These are phyloP conservation scores for Dryadomyces quercivorus DNA, from an alignment of 2,329 filamentous ascomycete species.

Conservation along the genomic window DNA sequence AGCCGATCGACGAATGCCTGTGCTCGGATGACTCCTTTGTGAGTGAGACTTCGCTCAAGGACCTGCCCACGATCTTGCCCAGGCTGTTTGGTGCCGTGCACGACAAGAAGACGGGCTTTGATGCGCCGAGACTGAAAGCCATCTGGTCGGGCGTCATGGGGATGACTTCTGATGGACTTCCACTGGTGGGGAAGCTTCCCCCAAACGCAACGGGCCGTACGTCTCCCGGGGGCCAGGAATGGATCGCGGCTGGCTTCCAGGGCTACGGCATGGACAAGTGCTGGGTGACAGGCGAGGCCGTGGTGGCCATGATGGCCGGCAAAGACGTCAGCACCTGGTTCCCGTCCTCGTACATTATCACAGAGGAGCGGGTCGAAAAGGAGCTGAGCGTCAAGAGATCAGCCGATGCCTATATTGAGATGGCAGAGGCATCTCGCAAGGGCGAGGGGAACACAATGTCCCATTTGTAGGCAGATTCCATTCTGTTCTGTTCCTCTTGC, in stretches of 20 bases:
- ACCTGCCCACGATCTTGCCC: background rate
- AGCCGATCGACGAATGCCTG: conserved; percentile 5
- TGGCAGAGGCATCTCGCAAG: no score
- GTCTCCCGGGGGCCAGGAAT: conserved; percentile 5
- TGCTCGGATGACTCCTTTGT: conserved; percentile 4
- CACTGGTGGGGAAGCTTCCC: conserved; percentile 6
- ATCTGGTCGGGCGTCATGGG: conserved; percentile 9
- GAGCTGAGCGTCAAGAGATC: no score
- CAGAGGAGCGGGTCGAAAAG: background rate
- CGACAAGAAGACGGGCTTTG: background rate
- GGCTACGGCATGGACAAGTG: conserved; percentile 15
- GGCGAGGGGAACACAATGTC: no score
- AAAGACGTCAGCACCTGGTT: background rate
- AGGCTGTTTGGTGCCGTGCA: conserved; percentile 1
- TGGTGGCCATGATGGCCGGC: conserved; percentile 2
- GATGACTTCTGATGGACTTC: conserved; percentile 7
- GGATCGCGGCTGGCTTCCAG: conserved; percentile 13
- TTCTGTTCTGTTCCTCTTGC: no score
- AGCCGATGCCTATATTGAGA: no score
- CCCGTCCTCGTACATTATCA: background rate
- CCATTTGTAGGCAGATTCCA: no score
- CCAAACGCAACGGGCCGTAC: background rate
- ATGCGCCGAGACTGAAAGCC: background rate
- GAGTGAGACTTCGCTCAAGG: background rate
- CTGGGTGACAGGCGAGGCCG: conserved; percentile 11